phyloP scores from a whole-genome alignment of 805 yeast genomes.

The Wickerhamiella kurtzmanii region DNA sequence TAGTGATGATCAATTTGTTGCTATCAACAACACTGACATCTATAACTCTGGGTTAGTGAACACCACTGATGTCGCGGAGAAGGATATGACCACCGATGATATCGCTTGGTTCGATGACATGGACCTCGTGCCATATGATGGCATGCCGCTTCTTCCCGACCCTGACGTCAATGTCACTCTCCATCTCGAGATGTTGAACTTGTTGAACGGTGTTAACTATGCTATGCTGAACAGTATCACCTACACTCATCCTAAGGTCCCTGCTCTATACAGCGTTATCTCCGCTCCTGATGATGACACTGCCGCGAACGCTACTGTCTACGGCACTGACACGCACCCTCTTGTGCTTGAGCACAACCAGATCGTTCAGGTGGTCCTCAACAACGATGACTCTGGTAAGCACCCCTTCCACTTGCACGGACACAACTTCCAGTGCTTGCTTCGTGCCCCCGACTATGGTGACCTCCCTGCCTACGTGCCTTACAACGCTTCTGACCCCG shows the following conservation, averaged over 20 bases:
- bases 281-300: conserved; percentile 38
- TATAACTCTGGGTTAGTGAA: conserved; percentile 37
- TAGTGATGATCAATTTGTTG: conserved; percentile 8
- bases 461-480: conserved; percentile 37
- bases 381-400: conserved; percentile 79
- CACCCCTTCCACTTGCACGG: conserved; percentile 99
- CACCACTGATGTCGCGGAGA: conserved; percentile 28
- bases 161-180: conserved; percentile 56
- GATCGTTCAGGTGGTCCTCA: conserved; percentile 66
- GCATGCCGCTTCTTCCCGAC: conserved; percentile 43
- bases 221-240: conserved; percentile 92
- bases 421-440: conserved; percentile 70
- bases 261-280: conserved; percentile 67
- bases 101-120: conserved; percentile 59
- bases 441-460: conserved; percentile 43
- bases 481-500: conserved; percentile 40
- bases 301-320: conserved; percentile 47
- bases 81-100: conserved; percentile 32
- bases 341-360: conserved; percentile 54
- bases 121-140: conserved; percentile 50
- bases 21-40: conserved; percentile 43
- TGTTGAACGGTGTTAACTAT: conserved; percentile 77
- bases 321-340: conserved; percentile 71
- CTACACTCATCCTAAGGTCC: conserved; percentile 70
- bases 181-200: conserved; percentile 70